Evolutionary conservation across 2,329 filamentous ascomycete genomes (phyloP), one percentile per base, ranked within the genome.

Genomic region (Trichoderma asperellum): DNA sequence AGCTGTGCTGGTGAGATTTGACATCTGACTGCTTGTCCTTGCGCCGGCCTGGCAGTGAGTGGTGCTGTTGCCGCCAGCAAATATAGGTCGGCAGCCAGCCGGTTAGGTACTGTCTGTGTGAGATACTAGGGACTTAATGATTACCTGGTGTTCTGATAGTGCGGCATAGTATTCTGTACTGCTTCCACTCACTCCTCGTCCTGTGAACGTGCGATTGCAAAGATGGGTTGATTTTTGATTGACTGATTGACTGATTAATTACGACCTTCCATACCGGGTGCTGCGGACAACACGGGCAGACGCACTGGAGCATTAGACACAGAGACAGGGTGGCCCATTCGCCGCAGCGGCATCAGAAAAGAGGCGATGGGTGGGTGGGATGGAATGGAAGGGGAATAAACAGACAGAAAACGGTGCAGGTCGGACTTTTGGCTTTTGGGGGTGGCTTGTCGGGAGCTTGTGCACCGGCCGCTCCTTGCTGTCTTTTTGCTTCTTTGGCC

Each of bases 231-330:
- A 32, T 43, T 43, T 43, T 43, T 40, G 37, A 40, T 40, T 40
- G 14, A 37, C 35, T 12, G 35, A 37, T 37, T 40, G 47, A 37
- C 40, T 37, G 2, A 43, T 18, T 8, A 6, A 35, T 24, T 69
- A 61, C 53, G 27, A 69, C 68, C 68, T 69, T 69, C 68, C 68
- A 65, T 65, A 61, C 68, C 68, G 68, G 55, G 68, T 18, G 43
- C 29, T 56, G 12, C 27, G 24, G 12, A 24, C 58, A 7, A 35
- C 40, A 16, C 16, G 40, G 40, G 16, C 40, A 43, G 40, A 43
- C 18, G 18, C 40, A 8, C 40, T 43, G 40, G 40, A 43, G 40
- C 40, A 43, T 8, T 18, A 43, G 16, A n/a, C 40, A 43, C 40
- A 43, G 40, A 43, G 59, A 62, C 59, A 52, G 59, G 59, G 59